phyloP scores from a whole-genome alignment of 2,329 filamentous ascomycete genomes.

The Microdochium paspali region DNA sequence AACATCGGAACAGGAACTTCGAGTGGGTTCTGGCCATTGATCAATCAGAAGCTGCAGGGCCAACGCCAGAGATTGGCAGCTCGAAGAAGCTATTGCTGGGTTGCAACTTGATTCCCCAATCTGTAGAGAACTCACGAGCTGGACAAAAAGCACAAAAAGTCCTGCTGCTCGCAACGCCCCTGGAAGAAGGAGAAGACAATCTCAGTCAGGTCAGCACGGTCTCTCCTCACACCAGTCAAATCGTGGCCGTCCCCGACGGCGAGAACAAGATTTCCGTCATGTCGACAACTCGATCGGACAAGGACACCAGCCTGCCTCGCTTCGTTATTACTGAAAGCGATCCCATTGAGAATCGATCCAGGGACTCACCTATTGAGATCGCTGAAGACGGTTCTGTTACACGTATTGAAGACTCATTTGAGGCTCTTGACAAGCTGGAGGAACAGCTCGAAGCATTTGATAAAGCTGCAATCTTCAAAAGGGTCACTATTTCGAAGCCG shows the following conservation, averaged over 20 bases:
- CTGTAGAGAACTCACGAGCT: not conserved
- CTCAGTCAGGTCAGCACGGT: conserved; percentile 4
- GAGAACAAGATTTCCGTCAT: conserved; percentile 11
- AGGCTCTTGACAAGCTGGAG: conserved; percentile 52
- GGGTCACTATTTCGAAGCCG: conserved; percentile 9
- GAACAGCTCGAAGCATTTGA: conserved; percentile 49
- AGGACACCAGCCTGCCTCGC: not conserved
- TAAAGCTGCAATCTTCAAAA: conserved; percentile 14
- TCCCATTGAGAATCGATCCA: not conserved
- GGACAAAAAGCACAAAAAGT: conserved; percentile 27
- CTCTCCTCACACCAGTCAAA: not conserved
- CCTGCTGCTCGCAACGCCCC: conserved; percentile 24
- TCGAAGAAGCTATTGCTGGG: conserved; percentile 32
- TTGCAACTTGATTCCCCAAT: conserved; percentile 37
- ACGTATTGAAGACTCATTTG: conserved; percentile 55
- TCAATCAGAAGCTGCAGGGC: not conserved
- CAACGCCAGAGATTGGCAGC: not conserved
- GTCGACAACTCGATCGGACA: conserved; percentile 1
- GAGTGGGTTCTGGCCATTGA: conserved; percentile 16
- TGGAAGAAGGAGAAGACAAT: conserved; percentile 9
- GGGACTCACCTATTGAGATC: conserved; percentile 8
- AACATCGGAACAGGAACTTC: conserved; percentile 18
- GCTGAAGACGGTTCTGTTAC: conserved; percentile 21
- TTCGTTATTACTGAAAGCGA: not conserved
- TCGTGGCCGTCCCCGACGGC: not conserved